Conservation (phyloP, 306 rosid species). For the Argentina anserina region DNA sequence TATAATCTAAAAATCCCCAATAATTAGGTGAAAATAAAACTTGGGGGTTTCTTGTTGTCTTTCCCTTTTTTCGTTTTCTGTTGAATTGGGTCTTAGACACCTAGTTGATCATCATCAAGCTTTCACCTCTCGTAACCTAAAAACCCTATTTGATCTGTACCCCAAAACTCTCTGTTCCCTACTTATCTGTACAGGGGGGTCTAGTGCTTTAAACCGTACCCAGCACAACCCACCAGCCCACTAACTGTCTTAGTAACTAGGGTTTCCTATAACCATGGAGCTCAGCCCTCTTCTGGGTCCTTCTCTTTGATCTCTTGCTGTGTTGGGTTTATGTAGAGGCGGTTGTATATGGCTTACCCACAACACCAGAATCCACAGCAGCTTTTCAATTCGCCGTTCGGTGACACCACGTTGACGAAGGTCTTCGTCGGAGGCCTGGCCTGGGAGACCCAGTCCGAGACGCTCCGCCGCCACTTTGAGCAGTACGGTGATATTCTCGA, state of each 20-base stretch:
- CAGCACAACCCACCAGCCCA: conserved; percentile 1
- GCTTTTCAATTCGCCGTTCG: conserved; percentile 22
- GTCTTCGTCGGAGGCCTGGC: conserved; percentile 41
- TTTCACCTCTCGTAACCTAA: background rate
- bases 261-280: background rate
- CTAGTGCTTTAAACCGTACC: background rate
- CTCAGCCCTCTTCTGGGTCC: background rate
- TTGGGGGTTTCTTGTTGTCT: background rate
- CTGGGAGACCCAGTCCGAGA: conserved; percentile 33
- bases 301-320: background rate
- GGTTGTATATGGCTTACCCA: conserved; percentile 19
- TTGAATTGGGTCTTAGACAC: background rate
- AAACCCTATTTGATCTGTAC: conserved; percentile 3
- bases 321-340: background rate
- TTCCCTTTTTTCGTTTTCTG: background rate
- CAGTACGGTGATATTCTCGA: conserved; percentile 39
- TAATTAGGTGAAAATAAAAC: background rate
- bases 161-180: background rate
- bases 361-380: conserved; percentile 8
- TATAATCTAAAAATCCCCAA: background rate
- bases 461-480: conserved; percentile 25
- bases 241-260: background rate
- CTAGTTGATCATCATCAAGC: background rate
- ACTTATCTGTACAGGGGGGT: background rate
- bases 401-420: conserved; percentile 37